Conservation (phyloP, 192 early-diverging fungal genomes). For the Martensiomyces pterosporus region DNA sequence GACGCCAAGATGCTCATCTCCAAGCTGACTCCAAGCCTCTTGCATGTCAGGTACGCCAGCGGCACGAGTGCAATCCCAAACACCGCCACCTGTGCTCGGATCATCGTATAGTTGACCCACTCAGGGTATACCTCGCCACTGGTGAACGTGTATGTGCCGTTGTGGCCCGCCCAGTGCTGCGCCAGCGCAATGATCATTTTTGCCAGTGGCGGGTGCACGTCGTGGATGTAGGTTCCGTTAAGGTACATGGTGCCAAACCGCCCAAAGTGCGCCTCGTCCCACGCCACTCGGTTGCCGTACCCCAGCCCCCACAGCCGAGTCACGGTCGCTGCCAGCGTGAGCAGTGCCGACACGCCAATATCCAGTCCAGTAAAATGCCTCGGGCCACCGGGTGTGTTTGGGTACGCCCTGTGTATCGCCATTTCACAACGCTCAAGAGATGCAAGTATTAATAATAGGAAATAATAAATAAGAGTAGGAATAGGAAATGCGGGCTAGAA, state of each 20-base stretch:
- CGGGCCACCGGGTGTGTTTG: too few species aligned
- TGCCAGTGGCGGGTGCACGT: conserved; percentile 87
- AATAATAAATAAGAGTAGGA: too few species aligned
- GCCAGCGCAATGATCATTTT: conserved; percentile 61
- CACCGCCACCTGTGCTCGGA: conserved; percentile 52
- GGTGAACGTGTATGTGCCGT: conserved; percentile 57
- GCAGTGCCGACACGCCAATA: conserved; percentile 35
- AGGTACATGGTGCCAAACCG: conserved; percentile 81
- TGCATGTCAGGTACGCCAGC: conserved; percentile 55
- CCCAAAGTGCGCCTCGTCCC: conserved; percentile 57
- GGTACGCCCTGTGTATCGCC: too few species aligned
- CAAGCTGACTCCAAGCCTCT: conserved; percentile 44
- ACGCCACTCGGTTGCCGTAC: conserved; percentile 50
- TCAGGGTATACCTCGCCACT: conserved; percentile 54
- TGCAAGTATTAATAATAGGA: too few species aligned
- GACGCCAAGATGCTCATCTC: conserved; percentile 40
- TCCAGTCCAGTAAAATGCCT: too few species aligned
- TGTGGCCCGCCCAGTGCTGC: conserved; percentile 52
- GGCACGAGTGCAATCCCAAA: conserved; percentile 59
- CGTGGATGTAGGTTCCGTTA: conserved; percentile 82
- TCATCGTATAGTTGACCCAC: conserved; percentile 54
- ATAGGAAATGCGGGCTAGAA: too few species aligned
- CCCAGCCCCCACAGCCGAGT: conserved; percentile 57
- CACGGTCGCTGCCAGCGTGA: conserved; percentile 55
- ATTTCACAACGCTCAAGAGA: too few species aligned